These are phyloP conservation scores for Rhodotorula sp. DNA, from an alignment of 1,284 basidiomycete genomes.

Conservation along the genomic window DNA sequence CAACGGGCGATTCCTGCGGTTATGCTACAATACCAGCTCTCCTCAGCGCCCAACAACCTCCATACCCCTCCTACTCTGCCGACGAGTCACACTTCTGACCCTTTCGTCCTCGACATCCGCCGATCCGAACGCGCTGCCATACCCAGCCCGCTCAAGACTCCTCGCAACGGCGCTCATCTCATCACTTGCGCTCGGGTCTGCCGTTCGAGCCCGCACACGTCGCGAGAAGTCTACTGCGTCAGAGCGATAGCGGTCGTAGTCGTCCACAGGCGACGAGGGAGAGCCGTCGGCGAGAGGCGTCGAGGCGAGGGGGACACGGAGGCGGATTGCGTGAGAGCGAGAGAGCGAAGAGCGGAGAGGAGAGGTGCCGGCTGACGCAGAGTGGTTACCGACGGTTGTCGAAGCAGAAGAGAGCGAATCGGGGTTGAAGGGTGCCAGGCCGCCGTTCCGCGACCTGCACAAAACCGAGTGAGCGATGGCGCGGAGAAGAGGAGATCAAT, in stretches of 20 bases:
- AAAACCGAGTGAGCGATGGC: not conserved
- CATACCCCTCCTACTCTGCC: not conserved
- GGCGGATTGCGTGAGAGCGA: constrained; percentile 16
- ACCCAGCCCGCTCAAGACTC: constrained; percentile 4
- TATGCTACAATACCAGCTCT: too few species aligned
- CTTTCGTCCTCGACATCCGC: not conserved
- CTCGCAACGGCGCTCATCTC: not conserved
- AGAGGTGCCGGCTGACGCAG: not conserved
- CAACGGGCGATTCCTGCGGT: not conserved
- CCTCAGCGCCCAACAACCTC: constrained; percentile 2
- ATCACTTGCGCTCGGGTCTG: not conserved
- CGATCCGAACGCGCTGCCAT: constrained; percentile 6
- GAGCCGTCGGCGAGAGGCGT: not conserved
- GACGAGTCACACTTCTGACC: too few species aligned
- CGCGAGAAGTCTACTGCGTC: constrained; percentile 3
- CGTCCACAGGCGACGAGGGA: not conserved
- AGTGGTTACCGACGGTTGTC: not conserved
- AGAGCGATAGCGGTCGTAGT: constrained; percentile 11
- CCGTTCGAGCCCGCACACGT: not conserved
- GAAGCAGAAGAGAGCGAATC: constrained; percentile 6
- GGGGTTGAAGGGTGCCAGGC: not conserved
- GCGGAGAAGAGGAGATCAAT: too few species aligned
- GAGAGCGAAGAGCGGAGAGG: constrained; percentile 5
- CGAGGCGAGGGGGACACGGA: constrained; percentile 8
- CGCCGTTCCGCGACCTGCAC: not conserved